phyloP scores from a whole-genome alignment of 202 grass and related monocot genomes.

The Digitaria exilis region DNA sequence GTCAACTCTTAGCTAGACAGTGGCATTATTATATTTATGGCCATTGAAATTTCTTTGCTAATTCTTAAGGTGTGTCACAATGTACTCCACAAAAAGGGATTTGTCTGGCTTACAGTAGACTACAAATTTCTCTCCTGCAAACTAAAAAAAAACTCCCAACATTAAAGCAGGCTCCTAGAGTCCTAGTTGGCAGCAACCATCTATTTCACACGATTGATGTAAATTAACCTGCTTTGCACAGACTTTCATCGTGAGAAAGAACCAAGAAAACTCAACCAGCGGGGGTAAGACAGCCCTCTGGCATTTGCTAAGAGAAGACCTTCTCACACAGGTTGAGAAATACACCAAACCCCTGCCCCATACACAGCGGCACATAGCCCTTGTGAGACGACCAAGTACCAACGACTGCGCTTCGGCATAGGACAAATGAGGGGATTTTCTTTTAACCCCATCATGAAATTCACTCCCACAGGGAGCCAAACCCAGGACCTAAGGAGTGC shows the following conservation, averaged over 20 bases:
- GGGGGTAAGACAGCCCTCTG: too few species aligned
- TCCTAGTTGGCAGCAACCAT: neutral
- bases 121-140: neutral
- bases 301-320: too few species aligned
- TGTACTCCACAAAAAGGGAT: neutral
- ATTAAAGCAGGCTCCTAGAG: neutral
- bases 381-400: too few species aligned
- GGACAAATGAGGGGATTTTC: too few species aligned
- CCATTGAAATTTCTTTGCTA: neutral
- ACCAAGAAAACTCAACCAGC: neutral
- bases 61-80: neutral
- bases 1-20: neutral
- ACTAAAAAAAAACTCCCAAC: neutral
- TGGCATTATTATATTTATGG: neutral
- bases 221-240: neutral
- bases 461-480: too few species aligned
- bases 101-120: neutral
- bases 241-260: neutral
- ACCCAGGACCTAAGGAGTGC: too few species aligned
- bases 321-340: too few species aligned
- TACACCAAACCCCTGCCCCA: too few species aligned
- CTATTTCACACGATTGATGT: neutral
- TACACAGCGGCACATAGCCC: too few species aligned
- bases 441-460: too few species aligned
- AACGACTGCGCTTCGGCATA: too few species aligned